Evolutionary conservation across 257 asterid species (phyloP).

Genomic region (Penstemon newberryi): DNA sequence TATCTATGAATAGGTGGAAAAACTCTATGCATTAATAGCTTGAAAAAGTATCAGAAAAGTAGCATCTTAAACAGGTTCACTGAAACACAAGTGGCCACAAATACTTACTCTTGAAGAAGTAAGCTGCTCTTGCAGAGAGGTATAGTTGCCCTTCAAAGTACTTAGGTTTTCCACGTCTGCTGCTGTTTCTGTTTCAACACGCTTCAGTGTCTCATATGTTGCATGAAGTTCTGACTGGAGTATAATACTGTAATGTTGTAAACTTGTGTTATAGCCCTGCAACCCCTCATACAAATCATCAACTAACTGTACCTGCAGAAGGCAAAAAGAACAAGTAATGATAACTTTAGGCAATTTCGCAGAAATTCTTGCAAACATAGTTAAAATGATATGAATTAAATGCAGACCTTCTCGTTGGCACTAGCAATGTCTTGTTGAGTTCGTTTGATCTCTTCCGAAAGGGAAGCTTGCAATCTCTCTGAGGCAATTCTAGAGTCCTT

Average conservation of each 20-base stretch:
- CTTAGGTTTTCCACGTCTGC: conserved; percentile 78
- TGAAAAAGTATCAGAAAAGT: no score
- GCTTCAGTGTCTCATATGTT: conserved; percentile 65
- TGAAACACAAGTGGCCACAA: no score
- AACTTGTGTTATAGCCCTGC: conserved; percentile 84
- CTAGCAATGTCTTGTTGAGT: conserved; percentile 59
- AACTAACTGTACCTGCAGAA: conserved; percentile 70
- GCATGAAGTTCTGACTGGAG: conserved; percentile 81
- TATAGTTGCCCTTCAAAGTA: conserved; percentile 73
- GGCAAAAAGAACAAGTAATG: conserved; percentile 17
- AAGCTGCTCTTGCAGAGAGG: conserved; percentile 88
- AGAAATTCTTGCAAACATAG: background rate
- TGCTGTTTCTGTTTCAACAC: conserved; percentile 78
- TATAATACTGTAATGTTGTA: conserved; percentile 79
- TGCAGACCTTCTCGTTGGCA: conserved; percentile 63
- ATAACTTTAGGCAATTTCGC: background rate
- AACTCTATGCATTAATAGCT: no score
- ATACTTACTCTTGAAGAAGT: conserved; percentile 45
- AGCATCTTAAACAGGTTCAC: background rate
- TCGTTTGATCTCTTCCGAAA: conserved; percentile 74
- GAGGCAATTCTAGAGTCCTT: conserved; percentile 63
- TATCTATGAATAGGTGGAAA: no score
- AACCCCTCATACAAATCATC: conserved; percentile 68
- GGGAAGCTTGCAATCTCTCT: conserved; percentile 71
- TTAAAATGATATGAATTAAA: background rate